Evolutionary conservation across 805 yeast genomes (phyloP).

Genomic region (Lipomyces anomalus): DNA sequence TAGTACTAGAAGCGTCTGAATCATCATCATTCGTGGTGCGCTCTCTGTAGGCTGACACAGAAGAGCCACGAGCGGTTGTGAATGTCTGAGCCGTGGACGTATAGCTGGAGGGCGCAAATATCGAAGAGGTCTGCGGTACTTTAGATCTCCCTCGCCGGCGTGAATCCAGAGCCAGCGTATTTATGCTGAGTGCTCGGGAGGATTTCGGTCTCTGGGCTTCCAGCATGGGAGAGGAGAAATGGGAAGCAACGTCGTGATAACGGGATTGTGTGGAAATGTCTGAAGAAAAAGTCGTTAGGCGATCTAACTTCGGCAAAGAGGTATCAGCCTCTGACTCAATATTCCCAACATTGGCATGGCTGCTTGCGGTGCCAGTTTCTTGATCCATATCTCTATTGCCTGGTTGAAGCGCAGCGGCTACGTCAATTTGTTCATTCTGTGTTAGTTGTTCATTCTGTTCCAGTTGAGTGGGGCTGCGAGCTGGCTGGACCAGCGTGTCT

Average conservation of each 20-base stretch:
- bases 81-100: slow-evolving; percentile 21
- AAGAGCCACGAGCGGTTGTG: slow-evolving; percentile 19
- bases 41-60: slow-evolving; percentile 5
- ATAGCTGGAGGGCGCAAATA: slow-evolving; percentile 21
- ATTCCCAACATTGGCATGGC: too few species aligned
- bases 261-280: too few species aligned
- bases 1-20: too few species aligned
- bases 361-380: too few species aligned
- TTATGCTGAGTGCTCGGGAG: not conserved
- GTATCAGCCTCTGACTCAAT: too few species aligned
- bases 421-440: too few species aligned
- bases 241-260: not conserved
- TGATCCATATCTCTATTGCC: too few species aligned
- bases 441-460: too few species aligned
- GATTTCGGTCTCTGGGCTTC: not conserved
- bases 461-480: too few species aligned
- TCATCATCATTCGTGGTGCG: not conserved
- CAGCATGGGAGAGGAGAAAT: not conserved
- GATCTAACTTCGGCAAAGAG: too few species aligned
- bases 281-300: too few species aligned
- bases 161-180: not conserved
- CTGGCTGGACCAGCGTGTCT: slow-evolving; percentile 7
- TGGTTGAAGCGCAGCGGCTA: too few species aligned
- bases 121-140: not conserved
- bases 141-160: not conserved